These are phyloP conservation scores for Phaffomyces thermotolerans DNA, from an alignment of 805 yeast species.

Conservation along the genomic window DNA sequence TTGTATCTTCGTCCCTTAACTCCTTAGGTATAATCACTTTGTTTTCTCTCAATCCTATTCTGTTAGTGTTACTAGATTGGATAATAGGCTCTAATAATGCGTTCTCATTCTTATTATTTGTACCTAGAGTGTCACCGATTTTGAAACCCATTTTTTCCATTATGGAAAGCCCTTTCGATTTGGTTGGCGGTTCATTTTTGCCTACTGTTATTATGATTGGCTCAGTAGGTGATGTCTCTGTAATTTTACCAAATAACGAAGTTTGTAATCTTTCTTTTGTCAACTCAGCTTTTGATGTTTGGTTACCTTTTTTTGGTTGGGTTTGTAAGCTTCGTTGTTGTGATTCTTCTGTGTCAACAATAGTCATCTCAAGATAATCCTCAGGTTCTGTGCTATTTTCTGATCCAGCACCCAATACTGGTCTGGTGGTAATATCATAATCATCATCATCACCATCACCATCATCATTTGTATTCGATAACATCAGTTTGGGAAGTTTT, in stretches of 20 bases:
- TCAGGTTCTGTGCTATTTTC: too few relatives aligned
- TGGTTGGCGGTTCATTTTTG: conserved; percentile 1
- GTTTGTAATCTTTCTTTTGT: conserved; percentile 10
- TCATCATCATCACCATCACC: conserved; percentile 18
- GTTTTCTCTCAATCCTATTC: conserved; percentile 21
- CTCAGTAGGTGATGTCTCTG: not conserved
- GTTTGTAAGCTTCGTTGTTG: conserved; percentile 4
- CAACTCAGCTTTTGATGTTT: conserved; percentile 1
- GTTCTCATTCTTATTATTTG: conserved; percentile 10
- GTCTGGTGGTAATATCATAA: conserved; percentile 9
- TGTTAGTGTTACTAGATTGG: conserved; percentile 12
- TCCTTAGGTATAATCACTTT: conserved; percentile 1
- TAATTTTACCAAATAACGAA: conserved; percentile 17
- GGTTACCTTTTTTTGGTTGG: not conserved
- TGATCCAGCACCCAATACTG: too few relatives aligned
- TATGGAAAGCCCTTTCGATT: conserved; percentile 40
- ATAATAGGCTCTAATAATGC: conserved; percentile 29
- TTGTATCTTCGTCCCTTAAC: conserved; percentile 5
- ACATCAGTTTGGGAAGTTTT: conserved; percentile 11
- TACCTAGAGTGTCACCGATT: conserved; percentile 40
- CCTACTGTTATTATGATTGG: conserved; percentile 1
- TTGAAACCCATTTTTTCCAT: conserved; percentile 57
- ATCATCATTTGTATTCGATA: conserved; percentile 3
- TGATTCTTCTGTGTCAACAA: conserved; percentile 12
- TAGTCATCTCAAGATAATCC: conserved; percentile 25